Evolutionary conservation across 495 filamentous ascomycete genomes (phyloP).

Genomic region (Penicillium desertorum): DNA sequence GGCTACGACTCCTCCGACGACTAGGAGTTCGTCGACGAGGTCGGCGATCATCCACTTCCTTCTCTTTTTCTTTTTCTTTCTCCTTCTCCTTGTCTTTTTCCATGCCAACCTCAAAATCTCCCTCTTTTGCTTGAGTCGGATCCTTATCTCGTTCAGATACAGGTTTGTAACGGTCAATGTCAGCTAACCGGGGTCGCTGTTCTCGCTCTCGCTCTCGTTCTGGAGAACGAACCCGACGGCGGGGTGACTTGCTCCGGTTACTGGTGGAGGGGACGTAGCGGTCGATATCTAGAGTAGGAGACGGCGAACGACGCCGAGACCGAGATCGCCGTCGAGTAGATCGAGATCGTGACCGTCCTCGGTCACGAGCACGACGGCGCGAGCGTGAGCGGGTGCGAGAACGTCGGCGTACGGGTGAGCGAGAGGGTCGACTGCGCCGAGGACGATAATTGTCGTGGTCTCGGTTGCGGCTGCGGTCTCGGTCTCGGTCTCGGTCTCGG

Average conservation of each 20-base stretch:
- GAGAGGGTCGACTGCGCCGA: constrained; percentile 27
- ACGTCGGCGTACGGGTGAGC: constrained; percentile 25
- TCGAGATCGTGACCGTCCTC: constrained; percentile 19
- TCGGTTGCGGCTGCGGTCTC: constrained; percentile 30
- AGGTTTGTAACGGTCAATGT: constrained; percentile 59
- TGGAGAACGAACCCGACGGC: constrained; percentile 43
- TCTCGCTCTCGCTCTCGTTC: constrained; percentile 32
- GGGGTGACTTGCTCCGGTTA: constrained; percentile 46
- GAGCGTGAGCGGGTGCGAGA: constrained; percentile 20
- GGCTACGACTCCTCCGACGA: constrained; percentile 17
- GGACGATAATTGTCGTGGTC: constrained; percentile 32
- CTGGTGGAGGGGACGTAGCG: constrained; percentile 51
- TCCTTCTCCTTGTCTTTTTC: constrained; percentile 3
- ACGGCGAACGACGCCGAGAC: constrained; percentile 32
- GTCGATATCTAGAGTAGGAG: constrained; percentile 48
- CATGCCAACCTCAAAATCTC: background rate
- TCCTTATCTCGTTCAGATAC: constrained; percentile 36
- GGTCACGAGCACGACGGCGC: constrained; percentile 23
- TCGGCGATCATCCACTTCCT: constrained; percentile 27
- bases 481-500: constrained; percentile 35
- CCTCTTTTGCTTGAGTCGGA: constrained; percentile 7
- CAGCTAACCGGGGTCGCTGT: constrained; percentile 27
- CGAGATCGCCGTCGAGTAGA: constrained; percentile 26
- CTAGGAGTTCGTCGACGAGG: constrained; percentile 20
- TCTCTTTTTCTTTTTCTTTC: constrained; percentile 13